These are phyloP conservation scores for Solanum pinnatisectum DNA, from an alignment of 257 asterid species.

Conservation along the genomic window DNA sequence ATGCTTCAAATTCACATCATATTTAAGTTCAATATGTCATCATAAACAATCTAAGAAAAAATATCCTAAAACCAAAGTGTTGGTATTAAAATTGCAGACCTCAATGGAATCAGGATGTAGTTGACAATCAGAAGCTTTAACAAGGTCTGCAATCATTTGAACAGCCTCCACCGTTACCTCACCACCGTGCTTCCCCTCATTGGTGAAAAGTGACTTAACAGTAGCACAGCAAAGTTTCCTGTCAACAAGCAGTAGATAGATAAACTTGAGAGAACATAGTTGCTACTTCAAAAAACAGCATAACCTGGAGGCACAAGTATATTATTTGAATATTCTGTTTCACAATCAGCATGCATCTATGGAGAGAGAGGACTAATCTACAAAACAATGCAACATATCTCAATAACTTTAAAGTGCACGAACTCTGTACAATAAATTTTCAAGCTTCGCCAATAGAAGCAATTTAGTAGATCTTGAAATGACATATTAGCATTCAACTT, in stretches of 20 bases:
- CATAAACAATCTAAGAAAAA: neutral
- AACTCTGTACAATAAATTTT: neutral
- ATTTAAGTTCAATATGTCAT: neutral
- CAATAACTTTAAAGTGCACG: neutral
- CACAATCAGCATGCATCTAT: neutral
- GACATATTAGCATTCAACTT: neutral
- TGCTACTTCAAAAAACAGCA: neutral
- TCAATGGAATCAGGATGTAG: slow-evolving; percentile 90
- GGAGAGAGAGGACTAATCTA: neutral
- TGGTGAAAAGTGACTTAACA: slow-evolving; percentile 61
- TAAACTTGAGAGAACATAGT: slow-evolving; percentile 2
- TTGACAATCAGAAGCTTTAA: slow-evolving; percentile 65
- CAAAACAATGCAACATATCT: neutral
- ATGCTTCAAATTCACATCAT: neutral
- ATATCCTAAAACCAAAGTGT: neutral
- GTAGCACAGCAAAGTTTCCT: slow-evolving; percentile 66
- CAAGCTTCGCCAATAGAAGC: neutral
- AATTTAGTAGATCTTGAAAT: neutral
- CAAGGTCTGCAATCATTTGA: slow-evolving; percentile 70
- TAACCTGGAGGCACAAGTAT: neutral
- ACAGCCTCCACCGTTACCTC: slow-evolving; percentile 95
- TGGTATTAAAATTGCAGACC: slow-evolving; percentile 19
- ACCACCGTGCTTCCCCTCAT: slow-evolving; percentile 94
- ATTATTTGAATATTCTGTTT: neutral
- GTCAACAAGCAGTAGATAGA: slow-evolving; percentile 11